Base-by-base conservation (phyloP, 352 stramenopile genomes). In the Thalassiosira ordinaria region DNA sequence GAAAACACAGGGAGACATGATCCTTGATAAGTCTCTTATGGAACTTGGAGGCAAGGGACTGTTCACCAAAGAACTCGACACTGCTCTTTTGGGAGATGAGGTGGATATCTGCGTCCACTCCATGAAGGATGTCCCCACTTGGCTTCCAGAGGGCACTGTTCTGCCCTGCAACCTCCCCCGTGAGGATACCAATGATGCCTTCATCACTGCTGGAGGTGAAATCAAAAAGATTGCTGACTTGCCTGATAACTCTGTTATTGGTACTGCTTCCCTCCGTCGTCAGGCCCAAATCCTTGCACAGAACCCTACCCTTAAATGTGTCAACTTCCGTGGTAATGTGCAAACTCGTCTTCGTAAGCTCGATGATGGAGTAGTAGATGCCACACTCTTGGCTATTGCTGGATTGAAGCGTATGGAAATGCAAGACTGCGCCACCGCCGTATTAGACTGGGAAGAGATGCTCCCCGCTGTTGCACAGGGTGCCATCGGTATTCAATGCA, bases 31-130 rank as follows among this genome's bases (percentile, higher is more conserved):
- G 84, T 94, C 93, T 29, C 88, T 97, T 6, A 96, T 95, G 86
- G 95, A 97, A 89, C 90, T 97, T 33, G 95, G 95, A 61, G 95
- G 95, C 59, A 97, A 97, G 82, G 95, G 95, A 68, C 81, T 97
- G 11, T 97, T 97, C 80, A 97, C 95, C 29, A 97, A 97, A 82
- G 95, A 97, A 85, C 87, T 97, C n/a, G 94, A 97, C 71, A 91
- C 91, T 33, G 92, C 94, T 31, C 79, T 97, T 22, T 82, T 97
- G 24, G 87, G 88, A 52, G 87, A 96, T 68, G 91, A 97, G 86
- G 94, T 97, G 16, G 94, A 97, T 82, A 96, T 97, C 59, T 97
- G 94, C 75, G 94, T 97, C 20, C 94, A 97, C 81, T 96, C 93
- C 20, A 97, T 97, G 94, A 97, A 97, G 85, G 94, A 97, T 89